Conservation (phyloP, 2,329 filamentous ascomycete species). For the Diaporthe vaccinii region DNA sequence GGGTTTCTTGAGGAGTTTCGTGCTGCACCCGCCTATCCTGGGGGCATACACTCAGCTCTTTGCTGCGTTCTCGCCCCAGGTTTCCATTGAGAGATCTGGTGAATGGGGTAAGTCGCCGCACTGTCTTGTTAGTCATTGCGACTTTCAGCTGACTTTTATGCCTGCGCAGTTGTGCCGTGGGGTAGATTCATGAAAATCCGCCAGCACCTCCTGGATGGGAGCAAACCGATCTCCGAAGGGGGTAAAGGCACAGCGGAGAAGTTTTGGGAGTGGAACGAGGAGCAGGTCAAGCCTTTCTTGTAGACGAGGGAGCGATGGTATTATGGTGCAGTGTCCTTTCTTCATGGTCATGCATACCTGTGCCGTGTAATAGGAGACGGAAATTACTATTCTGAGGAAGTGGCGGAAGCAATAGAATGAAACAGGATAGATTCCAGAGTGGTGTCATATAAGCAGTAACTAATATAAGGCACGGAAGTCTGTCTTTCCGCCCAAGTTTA, state of each 20-base stretch:
- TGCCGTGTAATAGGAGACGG: too few relatives aligned
- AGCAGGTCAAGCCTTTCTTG: constrained; percentile 49
- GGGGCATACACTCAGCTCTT: constrained; percentile 58
- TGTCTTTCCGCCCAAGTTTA: background rate
- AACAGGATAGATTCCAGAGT: background rate
- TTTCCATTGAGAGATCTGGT: constrained; percentile 48
- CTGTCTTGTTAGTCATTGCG: background rate
- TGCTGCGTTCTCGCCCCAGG: constrained; percentile 53
- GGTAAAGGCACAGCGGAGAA: constrained; percentile 53
- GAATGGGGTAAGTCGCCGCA: constrained; percentile 43
- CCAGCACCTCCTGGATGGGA: constrained; percentile 47
- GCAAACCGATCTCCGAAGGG: constrained; percentile 52
- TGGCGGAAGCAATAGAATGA: too few relatives aligned
- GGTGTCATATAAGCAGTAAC: background rate
- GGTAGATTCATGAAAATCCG: constrained; percentile 53
- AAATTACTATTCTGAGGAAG: background rate
- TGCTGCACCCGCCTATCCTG: constrained; percentile 43
- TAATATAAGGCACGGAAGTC: background rate
- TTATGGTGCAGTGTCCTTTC: background rate
- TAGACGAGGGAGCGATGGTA: background rate
- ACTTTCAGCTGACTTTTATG: background rate
- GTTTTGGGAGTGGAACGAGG: constrained; percentile 59
- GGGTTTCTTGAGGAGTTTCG: constrained; percentile 4
- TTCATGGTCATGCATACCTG: background rate
- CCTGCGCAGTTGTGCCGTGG: constrained; percentile 53